Evolutionary conservation across 2,329 filamentous ascomycete species (phyloP).

Genomic region (Fusarium sp.): DNA sequence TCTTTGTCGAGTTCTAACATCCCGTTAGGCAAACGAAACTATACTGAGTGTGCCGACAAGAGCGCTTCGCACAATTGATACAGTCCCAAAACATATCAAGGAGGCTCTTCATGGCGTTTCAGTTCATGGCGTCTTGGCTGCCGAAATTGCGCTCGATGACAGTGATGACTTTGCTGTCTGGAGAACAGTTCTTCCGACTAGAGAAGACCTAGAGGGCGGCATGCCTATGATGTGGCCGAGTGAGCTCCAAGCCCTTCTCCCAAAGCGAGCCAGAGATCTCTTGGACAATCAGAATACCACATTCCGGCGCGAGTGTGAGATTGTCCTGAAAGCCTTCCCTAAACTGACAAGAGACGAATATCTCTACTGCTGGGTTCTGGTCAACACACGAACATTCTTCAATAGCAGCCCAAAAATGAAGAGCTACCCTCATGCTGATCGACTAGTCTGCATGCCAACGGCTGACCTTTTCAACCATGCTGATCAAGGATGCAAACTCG

Average conservation of each 20-base stretch:
- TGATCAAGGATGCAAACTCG: conserved; percentile 62
- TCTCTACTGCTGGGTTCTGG: conserved; percentile 67
- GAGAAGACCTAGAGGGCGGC: conserved; percentile 64
- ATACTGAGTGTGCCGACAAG: conserved; percentile 74
- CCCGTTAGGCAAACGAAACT: conserved; percentile 58
- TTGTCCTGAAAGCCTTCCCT: conserved; percentile 48
- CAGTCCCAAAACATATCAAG: conserved; percentile 66
- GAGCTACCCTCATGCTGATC: conserved; percentile 61
- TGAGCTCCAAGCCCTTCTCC: conserved; percentile 60
- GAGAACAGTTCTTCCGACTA: conserved; percentile 74
- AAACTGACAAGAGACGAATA: conserved; percentile 55
- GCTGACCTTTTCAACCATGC: conserved; percentile 77
- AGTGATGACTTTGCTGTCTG: conserved; percentile 64
- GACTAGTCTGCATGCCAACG: conserved; percentile 76
- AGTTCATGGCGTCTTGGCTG: conserved; percentile 78
- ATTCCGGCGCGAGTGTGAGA: conserved; percentile 55
- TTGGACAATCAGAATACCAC: conserved; percentile 64
- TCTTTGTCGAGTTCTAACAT: not conserved
- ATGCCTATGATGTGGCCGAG: conserved; percentile 60
- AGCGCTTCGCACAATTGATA: conserved; percentile 72
- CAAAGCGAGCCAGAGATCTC: conserved; percentile 56
- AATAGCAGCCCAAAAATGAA: conserved; percentile 61
- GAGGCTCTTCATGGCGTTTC: conserved; percentile 65
- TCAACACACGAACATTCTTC: conserved; percentile 73
- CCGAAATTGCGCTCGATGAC: conserved; percentile 69